Conservation (phyloP, 2,329 filamentous ascomycete species). For the Thielaviopsis populi region DNA sequence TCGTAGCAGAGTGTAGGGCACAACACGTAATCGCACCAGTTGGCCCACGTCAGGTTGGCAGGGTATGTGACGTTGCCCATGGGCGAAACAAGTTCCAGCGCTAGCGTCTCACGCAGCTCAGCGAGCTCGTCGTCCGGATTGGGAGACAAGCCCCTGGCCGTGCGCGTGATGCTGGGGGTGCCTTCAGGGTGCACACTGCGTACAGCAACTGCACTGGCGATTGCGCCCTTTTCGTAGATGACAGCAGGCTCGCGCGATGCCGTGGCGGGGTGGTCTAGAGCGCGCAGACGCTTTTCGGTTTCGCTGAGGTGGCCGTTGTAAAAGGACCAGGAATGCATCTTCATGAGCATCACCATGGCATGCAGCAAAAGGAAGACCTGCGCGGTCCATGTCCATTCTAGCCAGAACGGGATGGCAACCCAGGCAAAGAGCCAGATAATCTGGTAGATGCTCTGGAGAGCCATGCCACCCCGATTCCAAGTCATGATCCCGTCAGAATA, state of each 20-base stretch:
- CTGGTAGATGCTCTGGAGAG: constrained; percentile 72
- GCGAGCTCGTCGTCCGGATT: constrained; percentile 38
- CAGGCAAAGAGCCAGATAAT: constrained; percentile 64
- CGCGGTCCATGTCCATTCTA: constrained; percentile 91
- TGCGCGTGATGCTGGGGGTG: constrained; percentile 19
- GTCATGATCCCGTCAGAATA: constrained; percentile 39
- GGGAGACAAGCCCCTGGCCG: constrained; percentile 16
- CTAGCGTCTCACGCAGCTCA: constrained; percentile 69
- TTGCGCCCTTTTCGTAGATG: constrained; percentile 47
- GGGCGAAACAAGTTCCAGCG: constrained; percentile 79
- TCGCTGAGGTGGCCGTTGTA: constrained; percentile 93
- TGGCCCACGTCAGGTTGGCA: constrained; percentile 64
- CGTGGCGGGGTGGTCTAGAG: constrained; percentile 62
- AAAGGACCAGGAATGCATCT: constrained; percentile 97
- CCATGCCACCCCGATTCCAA: constrained; percentile 67
- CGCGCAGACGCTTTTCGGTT: constrained; percentile 63
- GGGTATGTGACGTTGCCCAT: constrained; percentile 84
- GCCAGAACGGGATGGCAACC: constrained; percentile 69
- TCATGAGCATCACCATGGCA: constrained; percentile 86
- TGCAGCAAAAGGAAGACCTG: constrained; percentile 92
- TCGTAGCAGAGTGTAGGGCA: constrained; percentile 97
- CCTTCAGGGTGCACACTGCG: not conserved
- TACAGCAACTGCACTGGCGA: constrained; percentile 26
- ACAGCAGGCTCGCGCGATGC: constrained; percentile 52
- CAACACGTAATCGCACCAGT: constrained; percentile 75